Evolutionary conservation across 495 filamentous ascomycete genomes (phyloP), one percentile per base, ranked within the genome.

Genomic region (Penicillium turbatum): DNA sequence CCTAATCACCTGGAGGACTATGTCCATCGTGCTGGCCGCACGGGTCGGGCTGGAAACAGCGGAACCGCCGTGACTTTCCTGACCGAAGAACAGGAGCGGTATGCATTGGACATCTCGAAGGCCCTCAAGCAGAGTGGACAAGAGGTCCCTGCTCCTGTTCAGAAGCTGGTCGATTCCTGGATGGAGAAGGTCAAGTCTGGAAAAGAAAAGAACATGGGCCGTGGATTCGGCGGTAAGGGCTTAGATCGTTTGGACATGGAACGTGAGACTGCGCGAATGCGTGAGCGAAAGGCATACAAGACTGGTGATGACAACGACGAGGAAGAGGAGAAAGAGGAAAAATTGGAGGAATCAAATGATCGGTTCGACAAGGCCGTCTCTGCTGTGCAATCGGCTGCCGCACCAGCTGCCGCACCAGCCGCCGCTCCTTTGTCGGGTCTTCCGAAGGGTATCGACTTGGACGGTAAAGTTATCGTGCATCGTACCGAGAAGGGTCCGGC

Each of bases 1-100:
- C 95, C 95, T 3, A 96, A 95, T 65, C 95, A 99, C 71, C 74
- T 95, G 30, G 95, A 99, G 71, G 95, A 99, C 65, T 99, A 99
- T 63, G 92, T 99, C 9, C 95, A 99, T 67, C 88, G 95, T 59
- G 89, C 88, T 48, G 95, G 95, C 45, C 84, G 95, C 53, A 99
- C 95, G 8, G 95, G 95, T 6, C 84, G 95, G 69, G 95, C 95
- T 26, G 95, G 95, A 26, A 95, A 96, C 63, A 95, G 81, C 6
- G 95, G 95, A 54, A 96, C 90, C 17, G 95, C 93, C 0, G 88
- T 97, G 38, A 97, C 93, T 0, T 96, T 99, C 68, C 74, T 99
- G 47, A 96, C 90, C 1, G 82, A 88, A 46, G 88, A 95, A 11
- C 90, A 99, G 61, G 92, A 93, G 59, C 86, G 91, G 35, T 97